Conservation (phyloP, 805 yeast genomes). For the Candida pseudoglaebosa region DNA sequence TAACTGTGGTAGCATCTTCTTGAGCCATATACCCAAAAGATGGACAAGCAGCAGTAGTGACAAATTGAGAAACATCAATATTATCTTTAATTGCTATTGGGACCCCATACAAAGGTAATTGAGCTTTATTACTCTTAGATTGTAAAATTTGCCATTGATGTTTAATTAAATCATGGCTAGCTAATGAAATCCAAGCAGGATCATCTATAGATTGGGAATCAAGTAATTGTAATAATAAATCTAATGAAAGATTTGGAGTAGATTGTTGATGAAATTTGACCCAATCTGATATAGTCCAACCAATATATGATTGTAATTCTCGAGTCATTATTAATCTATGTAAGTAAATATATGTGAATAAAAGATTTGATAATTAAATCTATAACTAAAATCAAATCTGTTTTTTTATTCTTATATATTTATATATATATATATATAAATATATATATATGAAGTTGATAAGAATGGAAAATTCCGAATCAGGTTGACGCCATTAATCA, state of each 20-base stretch:
- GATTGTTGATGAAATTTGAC: slow-evolving; percentile 57
- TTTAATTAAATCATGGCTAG: slow-evolving; percentile 53
- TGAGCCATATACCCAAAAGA: slow-evolving; percentile 66
- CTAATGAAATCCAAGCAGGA: slow-evolving; percentile 91
- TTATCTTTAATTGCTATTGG: slow-evolving; percentile 95
- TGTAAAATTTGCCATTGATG: slow-evolving; percentile 80
- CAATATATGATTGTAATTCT: slow-evolving; percentile 32
- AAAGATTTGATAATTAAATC: too few relatives aligned
- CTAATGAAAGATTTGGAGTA: slow-evolving; percentile 58
- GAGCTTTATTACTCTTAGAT: slow-evolving; percentile 50
- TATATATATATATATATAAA: too few relatives aligned
- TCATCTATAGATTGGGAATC: slow-evolving; percentile 54
- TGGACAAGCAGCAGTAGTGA: slow-evolving; percentile 96
- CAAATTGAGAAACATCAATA: slow-evolving; percentile 77
- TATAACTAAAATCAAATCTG: too few relatives aligned
- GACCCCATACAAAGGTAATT: slow-evolving; percentile 80
- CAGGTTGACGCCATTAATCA: too few relatives aligned
- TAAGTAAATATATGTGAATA: too few relatives aligned
- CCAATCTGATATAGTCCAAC: slow-evolving; percentile 88
- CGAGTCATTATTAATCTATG: neutral
- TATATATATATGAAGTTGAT: too few relatives aligned
- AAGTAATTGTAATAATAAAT: slow-evolving; percentile 43
- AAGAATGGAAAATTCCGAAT: too few relatives aligned
- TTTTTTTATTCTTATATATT: too few relatives aligned
- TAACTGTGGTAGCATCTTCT: slow-evolving; percentile 72